These are phyloP conservation scores for Entrophospora sp. DNA, from an alignment of 192 early-diverging fungal genomes.

Conservation along the genomic window DNA sequence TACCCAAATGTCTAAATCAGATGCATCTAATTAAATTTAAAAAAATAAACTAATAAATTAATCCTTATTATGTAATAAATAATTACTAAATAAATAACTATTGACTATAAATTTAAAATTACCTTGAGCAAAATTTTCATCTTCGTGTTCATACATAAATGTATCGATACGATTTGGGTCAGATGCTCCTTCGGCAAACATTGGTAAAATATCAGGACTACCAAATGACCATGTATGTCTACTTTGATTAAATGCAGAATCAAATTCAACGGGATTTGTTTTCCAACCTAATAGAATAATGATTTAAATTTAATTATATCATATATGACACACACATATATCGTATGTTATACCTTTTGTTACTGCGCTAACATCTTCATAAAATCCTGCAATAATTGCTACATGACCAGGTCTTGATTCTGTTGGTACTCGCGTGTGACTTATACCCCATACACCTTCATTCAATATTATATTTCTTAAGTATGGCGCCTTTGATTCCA, in stretches of 20 bases:
- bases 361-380: slow-evolving; percentile 97
- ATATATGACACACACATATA: no score
- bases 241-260: slow-evolving; percentile 91
- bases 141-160: slow-evolving; percentile 81
- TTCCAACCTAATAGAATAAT: slow-evolving; percentile 70
- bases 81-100: not conserved
- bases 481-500: slow-evolving; percentile 51
- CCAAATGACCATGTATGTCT: slow-evolving; percentile 96
- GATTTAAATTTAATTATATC: not conserved
- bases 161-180: slow-evolving; percentile 72
- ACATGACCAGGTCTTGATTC: slow-evolving; percentile 95
- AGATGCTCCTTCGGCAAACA: slow-evolving; percentile 90
- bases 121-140: slow-evolving; percentile 81
- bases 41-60: no score
- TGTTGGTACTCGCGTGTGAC: slow-evolving; percentile 90
- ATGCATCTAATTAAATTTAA: slow-evolving; percentile 57
- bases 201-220: slow-evolving; percentile 93
- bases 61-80: not conserved
- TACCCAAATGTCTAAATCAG: slow-evolving; percentile 84
- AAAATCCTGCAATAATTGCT: slow-evolving; percentile 96
- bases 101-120: not conserved
- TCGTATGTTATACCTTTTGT: no score
- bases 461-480: slow-evolving; percentile 47
- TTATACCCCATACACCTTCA: slow-evolving; percentile 70
- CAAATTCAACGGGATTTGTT: slow-evolving; percentile 95